Evolutionary conservation across 2,329 filamentous ascomycete species (phyloP).

Genomic region (Clarireedia hainanense): DNA sequence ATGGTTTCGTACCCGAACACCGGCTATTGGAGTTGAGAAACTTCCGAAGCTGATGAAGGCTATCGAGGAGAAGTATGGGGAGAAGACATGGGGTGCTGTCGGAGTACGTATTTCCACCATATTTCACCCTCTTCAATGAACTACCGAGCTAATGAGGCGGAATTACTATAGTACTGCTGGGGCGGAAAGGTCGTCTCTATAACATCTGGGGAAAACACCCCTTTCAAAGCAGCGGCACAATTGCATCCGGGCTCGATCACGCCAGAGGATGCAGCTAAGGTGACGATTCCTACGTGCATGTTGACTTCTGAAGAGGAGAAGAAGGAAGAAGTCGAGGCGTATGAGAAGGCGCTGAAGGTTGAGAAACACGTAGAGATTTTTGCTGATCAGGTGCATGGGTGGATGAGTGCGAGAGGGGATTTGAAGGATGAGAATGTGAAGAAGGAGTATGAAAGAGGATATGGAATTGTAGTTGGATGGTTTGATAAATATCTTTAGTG

Average conservation of each 20-base stretch:
- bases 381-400: conserved; percentile 42
- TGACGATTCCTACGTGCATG: conserved; percentile 53
- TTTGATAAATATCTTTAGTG: conserved; percentile 32
- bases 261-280: conserved; percentile 47
- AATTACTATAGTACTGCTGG: conserved; percentile 20
- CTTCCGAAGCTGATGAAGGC: conserved; percentile 41
- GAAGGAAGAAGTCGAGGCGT: conserved; percentile 3
- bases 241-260: conserved; percentile 56
- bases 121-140: background rate
- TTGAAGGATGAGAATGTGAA: conserved; percentile 35
- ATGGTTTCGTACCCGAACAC: conserved; percentile 14
- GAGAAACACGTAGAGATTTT: conserved; percentile 40
- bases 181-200: conserved; percentile 22
- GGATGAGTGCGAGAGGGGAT: conserved; percentile 46
- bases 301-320: conserved; percentile 44
- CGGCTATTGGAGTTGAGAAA: conserved; percentile 34
- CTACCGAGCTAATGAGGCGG: background rate
- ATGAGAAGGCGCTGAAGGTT: conserved; percentile 31
- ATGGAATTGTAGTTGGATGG: conserved; percentile 35
- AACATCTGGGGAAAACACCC: conserved; percentile 11
- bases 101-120: conserved; percentile 4
- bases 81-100: conserved; percentile 36
- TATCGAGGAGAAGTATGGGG: conserved; percentile 41
- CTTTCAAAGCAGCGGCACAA: conserved; percentile 43
- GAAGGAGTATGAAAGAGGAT: conserved; percentile 40